Evolutionary conservation across 331 rosid genomes (phyloP), one percentile per base, ranked within the genome.

Genomic region (Quercus lobata): DNA sequence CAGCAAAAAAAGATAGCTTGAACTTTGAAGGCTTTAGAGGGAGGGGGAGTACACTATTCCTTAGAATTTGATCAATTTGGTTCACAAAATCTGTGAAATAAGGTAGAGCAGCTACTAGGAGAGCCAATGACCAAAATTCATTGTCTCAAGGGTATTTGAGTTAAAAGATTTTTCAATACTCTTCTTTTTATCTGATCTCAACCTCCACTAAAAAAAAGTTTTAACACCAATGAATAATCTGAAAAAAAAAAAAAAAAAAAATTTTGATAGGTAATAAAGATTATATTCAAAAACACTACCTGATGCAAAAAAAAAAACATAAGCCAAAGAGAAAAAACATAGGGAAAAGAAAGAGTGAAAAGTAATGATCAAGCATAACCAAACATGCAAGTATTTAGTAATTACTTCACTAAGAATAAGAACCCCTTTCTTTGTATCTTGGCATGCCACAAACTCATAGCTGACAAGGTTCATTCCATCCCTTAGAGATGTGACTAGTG

Each of bases 391-490:
- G 66, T 73, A 30, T 83, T 62, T n/a, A 46, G 86, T 34, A 80
- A 41, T 84, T 91, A 94, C 98, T 91, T 94, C 98, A 69, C 98
- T 94, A 41, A 94, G 97, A 82, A 94, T 92, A 81, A 94, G 93
- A 79, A 94, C 98, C 62, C 98, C 98, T 88, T 83, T 94, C 89
- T 90, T 94, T 82, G 84, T 84, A 76, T 88, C 96, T 83, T 94
- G 98, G 92, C 98, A 94, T 46, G 98, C 98, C 77, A 94, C 98
- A 87, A 89, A 94, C 84, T 94, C 98, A 69, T 94, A 94, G 80
- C 98, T 94, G 78, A 94, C 98, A 77, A 94, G 98, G 89, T 94
- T 94, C 98, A 94, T 94, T 77, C 98, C 98, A 77, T 94, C 97
- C 85, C 98, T 89, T 84, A 94, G 82, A 32, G 98, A 94, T 24